Evolutionary conservation across 768 basidiomycete genomes (phyloP).

Genomic region (Panaeolus papilionaceus): DNA sequence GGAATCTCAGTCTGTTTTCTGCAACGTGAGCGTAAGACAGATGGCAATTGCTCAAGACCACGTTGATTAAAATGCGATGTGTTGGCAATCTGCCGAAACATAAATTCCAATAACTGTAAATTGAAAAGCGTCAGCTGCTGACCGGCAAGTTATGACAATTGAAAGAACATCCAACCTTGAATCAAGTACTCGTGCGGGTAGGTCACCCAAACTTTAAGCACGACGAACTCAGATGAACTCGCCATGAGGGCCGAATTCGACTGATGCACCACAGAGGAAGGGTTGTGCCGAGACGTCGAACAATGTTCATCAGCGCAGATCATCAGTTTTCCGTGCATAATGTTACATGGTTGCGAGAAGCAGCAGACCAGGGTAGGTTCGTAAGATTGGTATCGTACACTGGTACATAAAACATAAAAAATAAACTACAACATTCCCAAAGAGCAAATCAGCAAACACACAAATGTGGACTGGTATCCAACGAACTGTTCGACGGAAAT

Average conservation of each 20-base stretch:
- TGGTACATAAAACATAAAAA: constrained; percentile 7
- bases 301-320: neutral
- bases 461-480: neutral
- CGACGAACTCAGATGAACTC: too few relatives aligned
- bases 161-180: too few relatives aligned
- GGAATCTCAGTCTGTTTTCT: neutral
- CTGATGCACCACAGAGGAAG: neutral
- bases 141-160: too few relatives aligned
- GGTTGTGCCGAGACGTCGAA: neutral
- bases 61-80: neutral
- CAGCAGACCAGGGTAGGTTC: neutral
- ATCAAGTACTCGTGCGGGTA: too few relatives aligned
- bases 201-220: too few relatives aligned
- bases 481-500: constrained; percentile 5
- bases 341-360: neutral
- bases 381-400: constrained; percentile 4
- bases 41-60: neutral
- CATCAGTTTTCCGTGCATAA: neutral
- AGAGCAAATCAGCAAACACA: constrained; percentile 6
- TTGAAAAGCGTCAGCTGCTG: too few relatives aligned
- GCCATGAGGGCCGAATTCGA: too few relatives aligned
- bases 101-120: too few relatives aligned
- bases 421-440: constrained; percentile 11
- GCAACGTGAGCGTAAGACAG: neutral
- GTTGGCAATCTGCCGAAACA: too few relatives aligned